A percentile compares a stretch with the other conserved stretches of the same genome.
Conservation (phyloP, 2,329 filamentous ascomycete species). For the Botrytis cinerea region DNA sequence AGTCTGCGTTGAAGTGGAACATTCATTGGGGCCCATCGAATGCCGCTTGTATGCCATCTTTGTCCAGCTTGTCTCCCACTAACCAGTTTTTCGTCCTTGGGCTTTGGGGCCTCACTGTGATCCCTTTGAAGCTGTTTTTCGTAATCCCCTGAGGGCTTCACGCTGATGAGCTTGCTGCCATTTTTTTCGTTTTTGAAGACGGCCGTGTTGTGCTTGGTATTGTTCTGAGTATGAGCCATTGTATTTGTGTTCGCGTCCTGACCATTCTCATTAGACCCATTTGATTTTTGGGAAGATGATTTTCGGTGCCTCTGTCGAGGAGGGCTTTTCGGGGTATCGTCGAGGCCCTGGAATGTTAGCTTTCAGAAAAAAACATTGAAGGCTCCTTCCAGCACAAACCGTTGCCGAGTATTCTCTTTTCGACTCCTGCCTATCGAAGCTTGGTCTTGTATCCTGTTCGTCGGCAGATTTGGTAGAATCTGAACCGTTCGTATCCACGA, state of each 20-base stretch:
- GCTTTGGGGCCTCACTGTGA: slow-evolving; percentile 28
- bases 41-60: slow-evolving; percentile 48
- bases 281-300: slow-evolving; percentile 34
- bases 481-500: slow-evolving; percentile 34
- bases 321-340: slow-evolving; percentile 37
- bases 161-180: slow-evolving; percentile 35
- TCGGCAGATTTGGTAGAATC: slow-evolving; percentile 25
- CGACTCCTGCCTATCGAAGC: slow-evolving; percentile 34
- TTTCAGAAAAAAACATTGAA: background rate
- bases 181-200: slow-evolving; percentile 32
- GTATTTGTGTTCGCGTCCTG: slow-evolving; percentile 20
- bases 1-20: slow-evolving; percentile 70
- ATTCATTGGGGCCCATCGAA: slow-evolving; percentile 81
- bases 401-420: slow-evolving; percentile 37
- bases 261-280: slow-evolving; percentile 26
- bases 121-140: slow-evolving; percentile 28
- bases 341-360: slow-evolving; percentile 37
- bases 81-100: slow-evolving; percentile 34
- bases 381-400: slow-evolving; percentile 29
- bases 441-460: slow-evolving; percentile 29
- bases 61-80: slow-evolving; percentile 41
- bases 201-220: slow-evolving; percentile 25
- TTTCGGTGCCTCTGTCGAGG: slow-evolving; percentile 36
- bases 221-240: slow-evolving; percentile 2
- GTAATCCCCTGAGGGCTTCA: slow-evolving; percentile 33